A percentile compares a stretch with the other conserved stretches of the same genome.
These are phyloP conservation scores for Aureobasidium namibiae DNA, from an alignment of 2,329 filamentous ascomycete species.

Conservation along the genomic window DNA sequence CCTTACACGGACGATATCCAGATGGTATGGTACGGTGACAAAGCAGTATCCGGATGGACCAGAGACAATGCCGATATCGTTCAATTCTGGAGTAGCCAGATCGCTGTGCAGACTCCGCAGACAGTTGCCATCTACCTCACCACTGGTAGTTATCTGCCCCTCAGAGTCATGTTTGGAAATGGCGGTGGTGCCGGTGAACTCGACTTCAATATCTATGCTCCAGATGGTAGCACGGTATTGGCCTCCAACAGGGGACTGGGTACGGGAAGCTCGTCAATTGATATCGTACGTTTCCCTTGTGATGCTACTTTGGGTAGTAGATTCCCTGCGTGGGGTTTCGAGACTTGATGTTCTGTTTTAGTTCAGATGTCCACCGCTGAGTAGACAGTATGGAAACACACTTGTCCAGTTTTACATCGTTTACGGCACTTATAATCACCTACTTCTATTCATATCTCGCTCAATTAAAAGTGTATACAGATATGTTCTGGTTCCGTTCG, in stretches of 20 bases:
- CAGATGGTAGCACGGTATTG: conserved; percentile 4
- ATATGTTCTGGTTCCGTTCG: too few species aligned
- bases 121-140: conserved; percentile 12
- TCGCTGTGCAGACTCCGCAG: conserved; percentile 6
- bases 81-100: conserved; percentile 13
- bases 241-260: not conserved
- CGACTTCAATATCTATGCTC: conserved; percentile 12
- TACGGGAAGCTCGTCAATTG: conserved; percentile 10
- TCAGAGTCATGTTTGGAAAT: conserved; percentile 14
- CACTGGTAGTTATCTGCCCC: conserved; percentile 8
- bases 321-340: conserved; percentile 15
- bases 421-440: too few species aligned
- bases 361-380: not conserved
- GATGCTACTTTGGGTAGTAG: conserved; percentile 6
- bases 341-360: not conserved
- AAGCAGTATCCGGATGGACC: conserved; percentile 15
- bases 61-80: conserved; percentile 14
- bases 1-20: conserved; percentile 15
- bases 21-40: conserved; percentile 14
- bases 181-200: conserved; percentile 15
- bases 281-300: conserved; percentile 13
- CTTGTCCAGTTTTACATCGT: not conserved
- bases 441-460: too few species aligned
- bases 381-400: not conserved
- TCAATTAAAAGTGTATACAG: not conserved